Conservation (phyloP, 495 filamentous ascomycete genomes). For the Thozetella sp. region DNA sequence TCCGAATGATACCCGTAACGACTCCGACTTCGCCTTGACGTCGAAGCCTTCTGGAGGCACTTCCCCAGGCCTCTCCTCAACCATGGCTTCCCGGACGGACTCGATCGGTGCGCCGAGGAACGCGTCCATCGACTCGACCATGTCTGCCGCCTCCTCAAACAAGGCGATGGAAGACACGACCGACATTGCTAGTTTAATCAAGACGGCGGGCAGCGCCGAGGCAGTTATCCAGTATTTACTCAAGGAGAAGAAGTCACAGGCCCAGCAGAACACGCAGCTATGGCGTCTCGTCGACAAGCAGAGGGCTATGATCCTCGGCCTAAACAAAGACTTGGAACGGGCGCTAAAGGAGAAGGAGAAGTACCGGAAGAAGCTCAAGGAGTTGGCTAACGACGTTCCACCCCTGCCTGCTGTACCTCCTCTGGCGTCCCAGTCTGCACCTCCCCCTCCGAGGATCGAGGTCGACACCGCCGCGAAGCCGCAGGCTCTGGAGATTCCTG, state of each 20-base stretch:
- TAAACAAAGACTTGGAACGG: conserved; percentile 93
- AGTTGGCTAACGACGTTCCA: conserved; percentile 44
- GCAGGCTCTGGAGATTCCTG: conserved; percentile 32
- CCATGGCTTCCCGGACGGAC: conserved; percentile 23
- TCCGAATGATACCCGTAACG: conserved; percentile 44
- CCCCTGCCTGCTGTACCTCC: conserved; percentile 14
- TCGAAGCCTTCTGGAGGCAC: conserved; percentile 37
- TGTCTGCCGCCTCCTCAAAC: conserved; percentile 82
- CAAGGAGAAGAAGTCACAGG: conserved; percentile 86
- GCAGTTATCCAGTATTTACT: conserved; percentile 85
- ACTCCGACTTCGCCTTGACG: conserved; percentile 32
- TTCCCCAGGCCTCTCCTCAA: conserved; percentile 16
- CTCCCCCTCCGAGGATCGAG: conserved; percentile 5
- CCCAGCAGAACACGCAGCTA: conserved; percentile 87
- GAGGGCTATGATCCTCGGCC: conserved; percentile 84
- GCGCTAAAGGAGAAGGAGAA: conserved; percentile 93
- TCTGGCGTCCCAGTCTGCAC: conserved; percentile 6
- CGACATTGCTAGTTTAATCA: conserved; percentile 74
- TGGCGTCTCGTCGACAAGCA: conserved; percentile 98
- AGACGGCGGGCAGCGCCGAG: conserved; percentile 86
- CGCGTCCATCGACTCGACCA: conserved; percentile 92
- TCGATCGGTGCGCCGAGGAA: conserved; percentile 62
- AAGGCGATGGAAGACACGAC: conserved; percentile 65
- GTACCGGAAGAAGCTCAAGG: conserved; percentile 89
- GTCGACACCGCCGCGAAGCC: conserved; percentile 22